Evolutionary conservation across 208 protist genomes (phyloP).

Genomic region (Entamoeba histolytica): DNA sequence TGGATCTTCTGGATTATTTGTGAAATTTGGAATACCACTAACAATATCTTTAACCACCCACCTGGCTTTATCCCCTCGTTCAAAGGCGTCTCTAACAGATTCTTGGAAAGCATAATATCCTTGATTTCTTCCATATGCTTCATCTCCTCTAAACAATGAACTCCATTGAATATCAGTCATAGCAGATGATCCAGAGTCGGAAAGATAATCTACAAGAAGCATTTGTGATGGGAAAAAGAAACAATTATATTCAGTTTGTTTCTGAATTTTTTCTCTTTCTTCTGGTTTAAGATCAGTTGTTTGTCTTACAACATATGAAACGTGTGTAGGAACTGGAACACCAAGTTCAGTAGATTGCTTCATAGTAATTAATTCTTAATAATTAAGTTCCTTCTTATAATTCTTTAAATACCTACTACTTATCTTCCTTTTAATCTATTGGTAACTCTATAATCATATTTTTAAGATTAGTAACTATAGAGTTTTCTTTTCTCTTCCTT

Average conservation of each 20-base stretch:
- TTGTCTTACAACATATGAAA: background rate
- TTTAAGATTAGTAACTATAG: no score
- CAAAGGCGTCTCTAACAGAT: slow-evolving; percentile 2
- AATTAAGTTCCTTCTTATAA: no score
- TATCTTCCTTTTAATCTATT: no score
- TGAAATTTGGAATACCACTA: background rate
- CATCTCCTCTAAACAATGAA: slow-evolving; percentile 8
- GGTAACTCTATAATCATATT: no score
- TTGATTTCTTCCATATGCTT: slow-evolving; percentile 13
- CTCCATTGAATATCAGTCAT: slow-evolving; percentile 13
- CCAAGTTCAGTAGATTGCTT: background rate
- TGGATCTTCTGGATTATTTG: background rate
- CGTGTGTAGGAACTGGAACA: background rate
- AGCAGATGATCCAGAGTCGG: slow-evolving; percentile 14
- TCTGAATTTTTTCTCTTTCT: background rate
- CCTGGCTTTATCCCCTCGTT: slow-evolving; percentile 11
- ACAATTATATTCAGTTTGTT: slow-evolving; percentile 1
- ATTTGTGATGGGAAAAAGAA: slow-evolving; percentile 17
- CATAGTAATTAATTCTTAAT: background rate
- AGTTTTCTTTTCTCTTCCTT: no score
- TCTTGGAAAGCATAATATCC: slow-evolving; percentile 15
- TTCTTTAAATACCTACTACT: no score
- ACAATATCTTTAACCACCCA: background rate
- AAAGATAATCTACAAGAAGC: slow-evolving; percentile 12
- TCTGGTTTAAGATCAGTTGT: background rate